phyloP scores from a whole-genome alignment of 139 green algal species.

The Haematococcus lacustris region DNA sequence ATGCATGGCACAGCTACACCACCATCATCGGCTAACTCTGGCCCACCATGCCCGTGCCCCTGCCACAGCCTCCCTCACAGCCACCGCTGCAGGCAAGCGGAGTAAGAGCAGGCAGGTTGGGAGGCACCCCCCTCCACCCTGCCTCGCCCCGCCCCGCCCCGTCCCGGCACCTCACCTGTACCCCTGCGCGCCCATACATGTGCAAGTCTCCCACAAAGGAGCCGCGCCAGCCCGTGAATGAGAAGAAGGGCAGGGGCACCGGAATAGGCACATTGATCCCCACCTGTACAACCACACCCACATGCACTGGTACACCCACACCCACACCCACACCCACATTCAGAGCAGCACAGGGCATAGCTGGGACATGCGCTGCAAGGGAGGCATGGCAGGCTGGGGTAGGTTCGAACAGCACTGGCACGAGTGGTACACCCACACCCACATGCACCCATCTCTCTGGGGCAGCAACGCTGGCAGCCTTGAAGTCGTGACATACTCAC shows the following conservation, averaged over 20 bases:
- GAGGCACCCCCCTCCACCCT: neutral
- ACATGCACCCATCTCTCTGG: too few relatives aligned
- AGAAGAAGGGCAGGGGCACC: slow-evolving; percentile 93
- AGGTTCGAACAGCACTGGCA: too few relatives aligned
- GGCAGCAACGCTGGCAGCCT: too few relatives aligned
- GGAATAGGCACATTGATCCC: slow-evolving; percentile 97
- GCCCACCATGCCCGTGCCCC: neutral
- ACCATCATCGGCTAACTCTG: neutral
- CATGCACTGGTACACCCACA: slow-evolving; percentile 68
- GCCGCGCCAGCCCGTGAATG: slow-evolving; percentile 89
- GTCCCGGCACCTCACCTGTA: slow-evolving; percentile 18
- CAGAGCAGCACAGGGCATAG: too few relatives aligned
- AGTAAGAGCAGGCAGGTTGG: neutral
- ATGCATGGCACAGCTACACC: neutral
- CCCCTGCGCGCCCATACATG: slow-evolving; percentile 83
- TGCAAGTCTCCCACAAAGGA: slow-evolving; percentile 85
- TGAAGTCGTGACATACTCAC: too few relatives aligned
- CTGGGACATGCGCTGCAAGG: too few relatives aligned
- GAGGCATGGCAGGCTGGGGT: too few relatives aligned
- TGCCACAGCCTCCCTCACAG: neutral
- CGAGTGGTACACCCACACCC: too few relatives aligned
- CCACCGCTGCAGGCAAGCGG: neutral
- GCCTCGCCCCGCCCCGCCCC: neutral
- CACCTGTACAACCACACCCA: slow-evolving; percentile 45
- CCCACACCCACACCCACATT: slow-evolving; percentile 13